Evolutionary conservation across 805 yeast genomes (phyloP).

Genomic region (Myxozyma nipponensis): DNA sequence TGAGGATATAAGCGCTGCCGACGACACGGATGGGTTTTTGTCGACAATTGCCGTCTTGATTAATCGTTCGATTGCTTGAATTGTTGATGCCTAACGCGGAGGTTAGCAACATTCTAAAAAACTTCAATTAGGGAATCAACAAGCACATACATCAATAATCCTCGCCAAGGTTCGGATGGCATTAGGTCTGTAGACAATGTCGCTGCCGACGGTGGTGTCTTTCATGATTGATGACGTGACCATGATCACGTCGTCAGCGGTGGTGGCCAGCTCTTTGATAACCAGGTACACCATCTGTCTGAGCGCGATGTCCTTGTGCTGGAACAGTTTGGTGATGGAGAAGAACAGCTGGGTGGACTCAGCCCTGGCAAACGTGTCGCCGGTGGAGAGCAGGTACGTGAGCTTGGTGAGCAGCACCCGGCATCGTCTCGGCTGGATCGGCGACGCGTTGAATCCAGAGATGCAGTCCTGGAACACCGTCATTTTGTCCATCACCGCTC

Average conservation of each 20-base stretch:
- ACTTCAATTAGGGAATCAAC: neutral
- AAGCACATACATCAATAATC: constrained; percentile 61
- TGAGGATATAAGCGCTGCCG: constrained; percentile 91
- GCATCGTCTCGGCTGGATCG: constrained; percentile 82
- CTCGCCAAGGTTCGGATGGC: constrained; percentile 89
- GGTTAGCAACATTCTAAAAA: neutral
- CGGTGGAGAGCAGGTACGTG: constrained; percentile 74
- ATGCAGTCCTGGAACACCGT: constrained; percentile 93
- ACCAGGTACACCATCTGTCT: constrained; percentile 93
- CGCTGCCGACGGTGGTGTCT: constrained; percentile 84
- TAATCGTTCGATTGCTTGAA: constrained; percentile 87
- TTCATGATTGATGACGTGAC: constrained; percentile 97
- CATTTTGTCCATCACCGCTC: constrained; percentile 83
- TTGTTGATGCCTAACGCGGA: constrained; percentile 48
- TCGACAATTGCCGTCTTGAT: constrained; percentile 92
- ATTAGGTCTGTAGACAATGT: constrained; percentile 80
- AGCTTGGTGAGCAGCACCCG: constrained; percentile 78
- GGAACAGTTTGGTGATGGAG: constrained; percentile 90
- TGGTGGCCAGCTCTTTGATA: constrained; percentile 80
- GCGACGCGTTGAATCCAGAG: constrained; percentile 86
- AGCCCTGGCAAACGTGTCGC: constrained; percentile 79
- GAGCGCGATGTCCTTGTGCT: constrained; percentile 77
- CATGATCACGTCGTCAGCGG: constrained; percentile 91
- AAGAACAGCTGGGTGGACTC: constrained; percentile 93
- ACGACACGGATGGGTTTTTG: constrained; percentile 76